Evolutionary conservation across 495 filamentous ascomycete genomes (phyloP).

Genomic region (Poronia punctata): DNA sequence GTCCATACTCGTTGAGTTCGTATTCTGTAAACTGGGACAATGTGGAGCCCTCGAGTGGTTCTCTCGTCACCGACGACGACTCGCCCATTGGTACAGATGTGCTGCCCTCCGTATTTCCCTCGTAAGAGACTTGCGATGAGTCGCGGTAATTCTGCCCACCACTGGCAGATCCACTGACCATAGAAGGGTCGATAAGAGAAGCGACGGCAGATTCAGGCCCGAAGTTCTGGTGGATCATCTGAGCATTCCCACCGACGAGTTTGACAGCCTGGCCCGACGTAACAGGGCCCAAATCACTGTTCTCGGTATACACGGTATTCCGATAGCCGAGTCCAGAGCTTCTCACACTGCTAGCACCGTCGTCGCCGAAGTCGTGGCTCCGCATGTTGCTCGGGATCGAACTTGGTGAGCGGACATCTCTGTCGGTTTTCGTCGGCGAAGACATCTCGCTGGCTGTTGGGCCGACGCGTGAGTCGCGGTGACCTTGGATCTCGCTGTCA

Average conservation of each 20-base stretch:
- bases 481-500: conserved; percentile 37
- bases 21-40: conserved; percentile 36
- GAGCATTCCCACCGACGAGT: conserved; percentile 61
- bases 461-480: conserved; percentile 42
- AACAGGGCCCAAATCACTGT: conserved; percentile 58
- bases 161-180: conserved; percentile 45
- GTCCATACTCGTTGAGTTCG: conserved; percentile 48
- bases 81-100: too few relatives aligned
- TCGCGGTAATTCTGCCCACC: conserved; percentile 27
- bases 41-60: conserved; percentile 18
- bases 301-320: conserved; percentile 58
- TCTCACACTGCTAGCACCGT: conserved; percentile 29
- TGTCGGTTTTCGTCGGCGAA: conserved; percentile 35
- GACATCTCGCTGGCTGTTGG: conserved; percentile 39
- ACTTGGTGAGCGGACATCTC: conserved; percentile 26
- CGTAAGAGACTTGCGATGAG: conserved; percentile 34
- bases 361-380: conserved; percentile 34
- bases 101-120: conserved; percentile 29
- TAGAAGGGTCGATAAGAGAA: conserved; percentile 73
- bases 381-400: conserved; percentile 34
- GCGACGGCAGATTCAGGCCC: conserved; percentile 83
- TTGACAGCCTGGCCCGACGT: conserved; percentile 62
- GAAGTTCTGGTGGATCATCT: conserved; percentile 62
- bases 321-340: conserved; percentile 47
- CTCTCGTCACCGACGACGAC: conserved; percentile 18